Evolutionary conservation across 1,284 basidiomycete species (phyloP), one percentile per base, ranked within the genome.

Genomic region (Marasmius tenuissimus): DNA sequence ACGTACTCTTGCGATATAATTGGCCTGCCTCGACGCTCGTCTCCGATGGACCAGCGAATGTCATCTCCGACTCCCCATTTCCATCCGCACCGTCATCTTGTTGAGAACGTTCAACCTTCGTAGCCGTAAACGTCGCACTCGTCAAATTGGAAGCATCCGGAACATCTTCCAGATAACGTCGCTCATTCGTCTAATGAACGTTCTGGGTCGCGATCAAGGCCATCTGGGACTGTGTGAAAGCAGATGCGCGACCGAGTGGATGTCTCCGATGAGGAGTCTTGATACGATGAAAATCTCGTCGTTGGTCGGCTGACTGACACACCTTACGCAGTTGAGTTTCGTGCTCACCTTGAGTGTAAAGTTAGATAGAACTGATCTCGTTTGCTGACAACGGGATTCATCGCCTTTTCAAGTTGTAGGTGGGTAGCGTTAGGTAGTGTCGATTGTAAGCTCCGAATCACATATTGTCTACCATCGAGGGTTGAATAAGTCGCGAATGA

Each of bases 1-100:
- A 71, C 70, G 61, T 84, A 77, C 85, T 18, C 90, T 92, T 0
- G 92, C 94, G 70, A 94, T 94, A 0, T 92, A 91, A 71, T 94
- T 89, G 69, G 94, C 48, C 40, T 60, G 39, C n/a, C 27, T 27
- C 27, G 27, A 27, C 27, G 27, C 61, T 33, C 48, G 62, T 38
- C 16, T 57, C 34, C 37, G 45, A 47, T 18, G 51, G 51, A 12
- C 35, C 35, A 9, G 51, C 51, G 14, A 53, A 53, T 6, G 52
- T 87, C 1, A 78, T 72, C n/a, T 73, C 75, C 7, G 78, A 72
- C 22, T 40, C 55, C 20, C 42, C n/a, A 69, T 33, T 77, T 4
- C 27, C 27, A 78, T 40, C 56, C 12, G 14, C 18, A 7, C 18
- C 18, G 12, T 35, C 47, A 11, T 9, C 33, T 27, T 27, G 27